Evolutionary conservation across 2,329 filamentous ascomycete genomes (phyloP), one percentile per base, ranked within the genome.

Genomic region (Trichothecium sympodiale): DNA sequence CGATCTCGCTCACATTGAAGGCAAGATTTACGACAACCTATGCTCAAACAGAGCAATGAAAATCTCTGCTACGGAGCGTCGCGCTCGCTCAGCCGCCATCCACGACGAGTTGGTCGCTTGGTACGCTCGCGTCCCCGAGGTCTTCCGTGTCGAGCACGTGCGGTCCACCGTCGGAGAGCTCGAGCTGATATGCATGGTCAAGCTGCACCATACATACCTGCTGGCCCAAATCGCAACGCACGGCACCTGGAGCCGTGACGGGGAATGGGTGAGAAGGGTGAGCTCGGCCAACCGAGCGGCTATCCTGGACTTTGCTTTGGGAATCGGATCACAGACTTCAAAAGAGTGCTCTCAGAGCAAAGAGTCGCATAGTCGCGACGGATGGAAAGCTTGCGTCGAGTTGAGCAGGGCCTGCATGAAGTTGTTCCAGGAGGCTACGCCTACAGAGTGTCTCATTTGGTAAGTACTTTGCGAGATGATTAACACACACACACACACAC

Each of bases 1-100:
- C 3, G 57, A 62, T 31, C 51, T 66, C 3, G 55, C 57, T 1
- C 55, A 61, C 26, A 51, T 66, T 6, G 41, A 64, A 17, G 62
- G 62, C 15, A 57, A 55, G 33, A 50, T 62, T 0, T 64, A 62
- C 31, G 60, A 65, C 23, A 48, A 53, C 8, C 44, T 65, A 2
- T 59, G 60, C 38, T 53, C 52, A 1, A 54, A 53, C 35, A 43
- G 48, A 2, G 43, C 50, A 2, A 39, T 29, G 31, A 54, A 49
- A 14, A 38, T 46, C 6, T 50, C 47, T n/a, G 47, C 49, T 2
- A 42, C 50, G 3, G 51, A 56, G 29, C 53, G 58, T 1, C 44
- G 50, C 17, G 42, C 46, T 9, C 50, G 53, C 0, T 49, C 59
- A 4, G 17, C 33, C 8, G 41, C 49, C 7, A 31, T 59, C 3